Conservation (phyloP, 2,329 filamentous ascomycete genomes). For the Fusarium tupiense region DNA sequence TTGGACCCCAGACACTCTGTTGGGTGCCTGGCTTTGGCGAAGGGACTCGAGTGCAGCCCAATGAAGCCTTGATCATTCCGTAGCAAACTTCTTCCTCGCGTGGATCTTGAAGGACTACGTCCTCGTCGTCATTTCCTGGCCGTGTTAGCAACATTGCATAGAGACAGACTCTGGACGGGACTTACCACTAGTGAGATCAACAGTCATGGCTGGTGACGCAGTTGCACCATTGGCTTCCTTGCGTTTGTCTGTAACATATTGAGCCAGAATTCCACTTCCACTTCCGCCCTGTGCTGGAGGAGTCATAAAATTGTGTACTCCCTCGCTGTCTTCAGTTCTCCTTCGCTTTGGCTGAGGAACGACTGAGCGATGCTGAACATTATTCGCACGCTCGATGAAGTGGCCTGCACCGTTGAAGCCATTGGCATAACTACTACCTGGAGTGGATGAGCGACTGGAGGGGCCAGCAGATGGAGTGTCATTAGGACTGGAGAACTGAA, state of each 20-base stretch:
- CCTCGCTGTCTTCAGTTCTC: conserved; percentile 62
- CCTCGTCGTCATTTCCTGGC: conserved; percentile 63
- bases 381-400: conserved; percentile 81
- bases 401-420: conserved; percentile 58
- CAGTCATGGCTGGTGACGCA: conserved; percentile 54
- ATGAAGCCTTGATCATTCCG: conserved; percentile 75
- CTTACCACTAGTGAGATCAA: conserved; percentile 67
- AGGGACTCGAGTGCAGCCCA: conserved; percentile 76
- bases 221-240: conserved; percentile 51
- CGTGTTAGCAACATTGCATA: conserved; percentile 2
- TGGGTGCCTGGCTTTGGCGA: conserved; percentile 71
- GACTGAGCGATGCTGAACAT: conserved; percentile 72
- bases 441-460: conserved; percentile 49
- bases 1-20: conserved; percentile 65
- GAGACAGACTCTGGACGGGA: conserved; percentile 28
- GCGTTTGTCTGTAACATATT: conserved; percentile 71
- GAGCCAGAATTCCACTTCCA: conserved; percentile 68
- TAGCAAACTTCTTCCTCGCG: conserved; percentile 81
- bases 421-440: conserved; percentile 39
- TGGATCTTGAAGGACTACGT: conserved; percentile 66
- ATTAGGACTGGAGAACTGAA: conserved; percentile 55
- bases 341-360: conserved; percentile 71
- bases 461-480: conserved; percentile 48
- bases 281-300: conserved; percentile 54
- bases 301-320: conserved; percentile 51